These are phyloP conservation scores for Alternaria sp. DNA, from an alignment of 2,329 filamentous ascomycete genomes.

Conservation along the genomic window DNA sequence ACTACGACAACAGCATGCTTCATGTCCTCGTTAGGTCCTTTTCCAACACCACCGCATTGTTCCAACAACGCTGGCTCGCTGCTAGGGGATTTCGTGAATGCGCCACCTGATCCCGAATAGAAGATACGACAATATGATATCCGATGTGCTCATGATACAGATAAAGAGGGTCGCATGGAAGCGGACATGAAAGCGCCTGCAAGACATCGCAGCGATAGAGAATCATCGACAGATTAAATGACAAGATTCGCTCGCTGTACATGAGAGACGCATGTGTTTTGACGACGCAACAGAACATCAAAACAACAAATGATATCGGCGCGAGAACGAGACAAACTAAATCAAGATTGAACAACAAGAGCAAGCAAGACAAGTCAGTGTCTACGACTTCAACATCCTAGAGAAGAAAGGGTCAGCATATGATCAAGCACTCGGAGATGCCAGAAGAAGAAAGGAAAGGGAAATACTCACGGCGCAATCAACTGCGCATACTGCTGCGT, in stretches of 20 bases:
- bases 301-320: neutral
- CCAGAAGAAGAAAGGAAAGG: neutral
- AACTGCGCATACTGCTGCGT: constrained; percentile 48
- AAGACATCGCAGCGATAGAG: neutral
- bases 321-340: neutral
- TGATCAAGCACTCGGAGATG: too few relatives aligned
- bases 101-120: neutral
- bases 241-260: neutral
- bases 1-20: neutral
- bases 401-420: neutral
- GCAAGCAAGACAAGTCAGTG: neutral
- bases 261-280: neutral
- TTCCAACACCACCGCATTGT: neutral
- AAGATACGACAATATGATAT: neutral
- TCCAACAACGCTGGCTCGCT: neutral
- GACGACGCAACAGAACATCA: neutral
- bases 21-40: constrained; percentile 5
- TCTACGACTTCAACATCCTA: constrained; percentile 45
- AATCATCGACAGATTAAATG: neutral
- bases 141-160: neutral
- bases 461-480: constrained; percentile 47
- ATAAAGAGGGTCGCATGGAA: neutral
- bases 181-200: neutral
- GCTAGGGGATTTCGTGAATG: neutral
- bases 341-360: neutral